These are phyloP conservation scores for Biancaea sappan DNA, from an alignment of 306 rosid species.

Conservation along the genomic window DNA sequence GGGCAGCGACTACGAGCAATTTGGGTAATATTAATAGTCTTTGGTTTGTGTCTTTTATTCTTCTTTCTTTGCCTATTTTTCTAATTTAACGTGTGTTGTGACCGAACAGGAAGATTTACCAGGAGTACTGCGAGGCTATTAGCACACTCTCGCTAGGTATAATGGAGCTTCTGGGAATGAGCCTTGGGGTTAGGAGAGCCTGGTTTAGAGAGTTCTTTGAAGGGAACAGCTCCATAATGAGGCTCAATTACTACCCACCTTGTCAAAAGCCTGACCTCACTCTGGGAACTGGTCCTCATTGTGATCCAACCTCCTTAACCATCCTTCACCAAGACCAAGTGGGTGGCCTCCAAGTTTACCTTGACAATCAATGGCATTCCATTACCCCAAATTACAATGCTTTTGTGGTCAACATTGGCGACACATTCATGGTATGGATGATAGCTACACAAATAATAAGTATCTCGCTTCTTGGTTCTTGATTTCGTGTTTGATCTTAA, in stretches of 20 bases:
- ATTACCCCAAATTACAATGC: slow-evolving; percentile 77
- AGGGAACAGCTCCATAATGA: slow-evolving; percentile 85
- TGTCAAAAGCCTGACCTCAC: slow-evolving; percentile 88
- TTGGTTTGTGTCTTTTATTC: background rate
- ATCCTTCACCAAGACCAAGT: slow-evolving; percentile 96
- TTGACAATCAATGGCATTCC: slow-evolving; percentile 81
- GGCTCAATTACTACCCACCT: slow-evolving; percentile 90
- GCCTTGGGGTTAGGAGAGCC: slow-evolving; percentile 68
- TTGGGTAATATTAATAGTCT: slow-evolving; percentile 54
- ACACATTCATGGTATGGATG: slow-evolving; percentile 95
- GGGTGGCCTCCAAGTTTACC: slow-evolving; percentile 85
- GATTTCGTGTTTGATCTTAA: background rate
- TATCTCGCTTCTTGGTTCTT: background rate
- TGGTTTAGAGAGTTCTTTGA: slow-evolving; percentile 71
- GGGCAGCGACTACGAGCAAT: slow-evolving; percentile 63
- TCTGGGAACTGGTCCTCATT: slow-evolving; percentile 96
- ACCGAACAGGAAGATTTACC: slow-evolving; percentile 58
- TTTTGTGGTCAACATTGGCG: slow-evolving; percentile 95
- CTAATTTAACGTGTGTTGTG: background rate
- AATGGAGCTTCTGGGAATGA: slow-evolving; percentile 91
- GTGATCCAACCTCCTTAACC: slow-evolving; percentile 94
- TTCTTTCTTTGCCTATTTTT: background rate
- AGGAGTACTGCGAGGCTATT: slow-evolving; percentile 84
- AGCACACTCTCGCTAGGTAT: slow-evolving; percentile 85
- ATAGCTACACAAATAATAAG: background rate